Evolutionary conservation across 2,329 filamentous ascomycete genomes (phyloP).

Genomic region (Aspergillus latus): DNA sequence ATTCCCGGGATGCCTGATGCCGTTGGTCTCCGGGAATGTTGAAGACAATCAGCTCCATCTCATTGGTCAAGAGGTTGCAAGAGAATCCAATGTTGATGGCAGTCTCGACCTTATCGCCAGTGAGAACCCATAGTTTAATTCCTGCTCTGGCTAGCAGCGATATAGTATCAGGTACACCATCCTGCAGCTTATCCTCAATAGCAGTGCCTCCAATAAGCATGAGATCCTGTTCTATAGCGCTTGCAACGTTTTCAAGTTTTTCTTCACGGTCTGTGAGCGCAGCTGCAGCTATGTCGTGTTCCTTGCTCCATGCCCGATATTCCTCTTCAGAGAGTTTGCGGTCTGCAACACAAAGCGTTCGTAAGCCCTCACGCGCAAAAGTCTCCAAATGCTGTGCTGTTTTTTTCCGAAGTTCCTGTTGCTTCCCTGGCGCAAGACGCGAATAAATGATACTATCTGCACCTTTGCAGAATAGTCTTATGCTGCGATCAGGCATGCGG

Average conservation of each 20-base stretch:
- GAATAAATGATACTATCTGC: constrained; percentile 97
- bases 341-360: constrained; percentile 91
- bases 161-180: constrained; percentile 95
- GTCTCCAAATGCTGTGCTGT: constrained; percentile 95
- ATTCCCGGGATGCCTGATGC: constrained; percentile 63
- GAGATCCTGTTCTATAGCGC: constrained; percentile 86
- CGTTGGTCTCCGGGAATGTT: constrained; percentile 77
- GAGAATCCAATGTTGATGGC: constrained; percentile 99
- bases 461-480: constrained; percentile 93
- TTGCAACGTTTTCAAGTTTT: constrained; percentile 85
- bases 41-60: constrained; percentile 93
- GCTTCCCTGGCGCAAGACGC: constrained; percentile 78
- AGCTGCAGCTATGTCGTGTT: constrained; percentile 83
- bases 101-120: constrained; percentile 97
- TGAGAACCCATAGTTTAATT: constrained; percentile 98
- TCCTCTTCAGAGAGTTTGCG: constrained; percentile 76
- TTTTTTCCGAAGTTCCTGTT: constrained; percentile 74
- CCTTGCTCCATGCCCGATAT: constrained; percentile 78
- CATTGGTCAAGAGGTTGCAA: constrained; percentile 93
- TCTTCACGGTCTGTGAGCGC: constrained; percentile 85
- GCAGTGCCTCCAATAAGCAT: constrained; percentile 88
- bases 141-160: constrained; percentile 85
- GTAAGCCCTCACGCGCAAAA: constrained; percentile 92
- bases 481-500: constrained; percentile 85
- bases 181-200: constrained; percentile 94